These are phyloP conservation scores for Fistulinella staudtii DNA, from an alignment of 1,284 basidiomycete genomes.

Conservation along the genomic window DNA sequence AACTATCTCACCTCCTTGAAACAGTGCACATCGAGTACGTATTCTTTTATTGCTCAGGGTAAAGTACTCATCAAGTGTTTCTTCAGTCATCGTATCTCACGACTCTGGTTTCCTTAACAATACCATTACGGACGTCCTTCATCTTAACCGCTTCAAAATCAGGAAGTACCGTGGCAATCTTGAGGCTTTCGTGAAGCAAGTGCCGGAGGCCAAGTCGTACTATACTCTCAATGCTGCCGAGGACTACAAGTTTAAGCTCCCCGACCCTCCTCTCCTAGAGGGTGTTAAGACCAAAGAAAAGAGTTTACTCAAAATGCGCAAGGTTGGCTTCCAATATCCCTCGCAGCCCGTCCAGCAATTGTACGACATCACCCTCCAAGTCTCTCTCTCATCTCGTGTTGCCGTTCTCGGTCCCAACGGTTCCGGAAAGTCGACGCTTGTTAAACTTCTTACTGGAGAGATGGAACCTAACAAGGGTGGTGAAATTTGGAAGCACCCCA, in stretches of 20 bases:
- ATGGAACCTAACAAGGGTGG: constrained; percentile 95
- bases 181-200: constrained; percentile 90
- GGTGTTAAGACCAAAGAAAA: constrained; percentile 99
- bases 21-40: constrained; percentile 86
- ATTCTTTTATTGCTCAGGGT: constrained; percentile 26
- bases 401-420: constrained; percentile 96
- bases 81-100: constrained; percentile 90
- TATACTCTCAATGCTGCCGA: constrained; percentile 92
- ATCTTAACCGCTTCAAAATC: constrained; percentile 99
- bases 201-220: constrained; percentile 98
- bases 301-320: constrained; percentile 95
- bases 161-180: constrained; percentile 98
- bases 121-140: constrained; percentile 97
- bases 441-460: constrained; percentile 98
- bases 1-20: constrained; percentile 88
- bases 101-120: constrained; percentile 99
- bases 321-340: constrained; percentile 97
- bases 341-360: constrained; percentile 83
- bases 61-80: constrained; percentile 16
- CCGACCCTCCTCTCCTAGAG: constrained; percentile 92
- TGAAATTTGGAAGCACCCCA: constrained; percentile 99
- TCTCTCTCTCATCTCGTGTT: constrained; percentile 96
- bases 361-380: constrained; percentile 93
- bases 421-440: constrained; percentile 97
- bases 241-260: constrained; percentile 97